Evolutionary conservation across 192 early-diverging fungal species (phyloP).

Genomic region (Backusella psychrophila): DNA sequence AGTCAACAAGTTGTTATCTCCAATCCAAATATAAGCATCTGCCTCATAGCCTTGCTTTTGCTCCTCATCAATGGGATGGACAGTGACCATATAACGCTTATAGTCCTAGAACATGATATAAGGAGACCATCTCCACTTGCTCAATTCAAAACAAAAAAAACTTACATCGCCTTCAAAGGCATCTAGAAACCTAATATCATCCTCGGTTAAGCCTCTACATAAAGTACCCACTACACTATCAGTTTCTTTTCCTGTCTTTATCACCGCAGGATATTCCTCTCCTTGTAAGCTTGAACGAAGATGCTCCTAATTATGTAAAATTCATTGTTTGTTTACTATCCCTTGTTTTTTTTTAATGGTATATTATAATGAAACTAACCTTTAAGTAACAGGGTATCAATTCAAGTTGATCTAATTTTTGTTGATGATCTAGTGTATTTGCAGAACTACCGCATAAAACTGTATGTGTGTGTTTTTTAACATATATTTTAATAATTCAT

Average conservation of each 20-base stretch:
- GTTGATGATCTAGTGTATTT: neutral
- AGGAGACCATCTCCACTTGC: neutral
- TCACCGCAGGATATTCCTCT: slow-evolving; percentile 9
- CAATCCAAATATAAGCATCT: neutral
- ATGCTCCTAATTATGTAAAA: neutral
- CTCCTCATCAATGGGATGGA: neutral
- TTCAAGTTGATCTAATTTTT: neutral
- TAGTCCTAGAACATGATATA: neutral
- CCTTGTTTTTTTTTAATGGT: neutral
- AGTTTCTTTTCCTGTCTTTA: too few species aligned
- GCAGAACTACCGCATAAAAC: slow-evolving; percentile 3
- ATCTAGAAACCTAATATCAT: slow-evolving; percentile 1
- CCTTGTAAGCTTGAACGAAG: slow-evolving; percentile 7
- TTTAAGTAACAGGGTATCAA: neutral
- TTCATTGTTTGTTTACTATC: neutral
- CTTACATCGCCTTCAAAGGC: slow-evolving; percentile 11
- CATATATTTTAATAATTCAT: neutral
- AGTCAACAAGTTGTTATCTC: neutral
- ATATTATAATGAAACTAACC: neutral
- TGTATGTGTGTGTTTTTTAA: neutral
- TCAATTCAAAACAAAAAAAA: neutral
- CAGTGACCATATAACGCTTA: neutral
- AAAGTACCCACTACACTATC: neutral
- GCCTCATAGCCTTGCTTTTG: neutral
- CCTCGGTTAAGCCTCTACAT: neutral